phyloP scores from a whole-genome alignment of 1,284 basidiomycete genomes.

The Phlebopus sp. region DNA sequence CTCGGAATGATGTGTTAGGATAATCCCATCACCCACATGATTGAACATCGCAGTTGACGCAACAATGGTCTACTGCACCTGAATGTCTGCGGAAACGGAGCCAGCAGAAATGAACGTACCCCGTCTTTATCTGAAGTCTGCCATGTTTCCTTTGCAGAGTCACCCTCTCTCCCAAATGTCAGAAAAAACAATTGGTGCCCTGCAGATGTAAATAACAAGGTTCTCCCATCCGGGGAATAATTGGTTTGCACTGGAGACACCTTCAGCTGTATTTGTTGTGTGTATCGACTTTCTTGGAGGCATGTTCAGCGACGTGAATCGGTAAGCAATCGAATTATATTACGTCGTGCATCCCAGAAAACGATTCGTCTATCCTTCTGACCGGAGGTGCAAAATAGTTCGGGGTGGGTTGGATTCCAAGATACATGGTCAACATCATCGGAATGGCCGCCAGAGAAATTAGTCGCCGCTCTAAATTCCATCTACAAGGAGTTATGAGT shows the following conservation, averaged over 20 bases:
- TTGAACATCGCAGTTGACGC: constrained; percentile 70
- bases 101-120: constrained; percentile 25
- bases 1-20: constrained; percentile 60
- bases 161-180: constrained; percentile 48
- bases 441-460: constrained; percentile 64
- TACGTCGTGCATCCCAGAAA: constrained; percentile 83
- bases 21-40: constrained; percentile 64
- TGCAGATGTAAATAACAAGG: constrained; percentile 59
- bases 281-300: constrained; percentile 58
- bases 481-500: constrained; percentile 41
- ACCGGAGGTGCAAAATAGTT: constrained; percentile 74
- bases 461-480: constrained; percentile 59
- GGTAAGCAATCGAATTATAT: not conserved
- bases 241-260: constrained; percentile 58
- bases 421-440: constrained; percentile 75
- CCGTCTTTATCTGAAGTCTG: constrained; percentile 47
- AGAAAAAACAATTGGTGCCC: constrained; percentile 58
- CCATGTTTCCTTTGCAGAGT: constrained; percentile 63
- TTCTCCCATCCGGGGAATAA: constrained; percentile 69
- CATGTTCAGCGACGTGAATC: constrained; percentile 13
- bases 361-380: constrained; percentile 69
- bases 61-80: constrained; percentile 31
- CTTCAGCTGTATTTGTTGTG: constrained; percentile 57
- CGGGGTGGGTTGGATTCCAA: constrained; percentile 80
- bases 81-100: not conserved